Percentiles rank a stretch among this genome's conserved stretches.
phyloP scores from a whole-genome alignment of 2,329 filamentous ascomycete genomes.

The Xylariaceae sp. region DNA sequence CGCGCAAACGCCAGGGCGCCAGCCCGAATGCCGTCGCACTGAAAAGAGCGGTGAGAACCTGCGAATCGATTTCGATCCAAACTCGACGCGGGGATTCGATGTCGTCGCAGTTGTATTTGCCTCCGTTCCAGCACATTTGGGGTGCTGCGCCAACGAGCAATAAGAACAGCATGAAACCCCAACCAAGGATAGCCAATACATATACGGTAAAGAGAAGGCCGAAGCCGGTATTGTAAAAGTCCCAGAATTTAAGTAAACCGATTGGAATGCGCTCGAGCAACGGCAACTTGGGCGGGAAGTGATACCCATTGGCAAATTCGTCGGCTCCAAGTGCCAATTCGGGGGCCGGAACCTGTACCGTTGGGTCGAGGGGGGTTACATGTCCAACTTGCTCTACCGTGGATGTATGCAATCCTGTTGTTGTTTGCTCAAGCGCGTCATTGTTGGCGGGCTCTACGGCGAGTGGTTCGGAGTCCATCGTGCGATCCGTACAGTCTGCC shows the following conservation, averaged over 20 bases:
- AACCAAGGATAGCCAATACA: slow-evolving; percentile 75
- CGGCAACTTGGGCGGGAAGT: slow-evolving; percentile 57
- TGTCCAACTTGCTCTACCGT: slow-evolving; percentile 19
- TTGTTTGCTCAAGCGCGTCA: slow-evolving; percentile 11
- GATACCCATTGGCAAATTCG: slow-evolving; percentile 57
- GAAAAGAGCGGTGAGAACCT: slow-evolving; percentile 79
- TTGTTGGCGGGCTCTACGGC: background rate
- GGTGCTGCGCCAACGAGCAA: slow-evolving; percentile 70
- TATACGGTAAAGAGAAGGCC: slow-evolving; percentile 77
- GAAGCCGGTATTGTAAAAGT: slow-evolving; percentile 67
- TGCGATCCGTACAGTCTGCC: background rate
- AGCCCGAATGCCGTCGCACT: slow-evolving; percentile 82
- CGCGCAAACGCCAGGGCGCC: slow-evolving; percentile 77
- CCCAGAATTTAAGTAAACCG: slow-evolving; percentile 58
- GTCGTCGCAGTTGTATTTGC: slow-evolving; percentile 54
- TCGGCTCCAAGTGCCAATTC: slow-evolving; percentile 30
- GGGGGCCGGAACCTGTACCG: slow-evolving; percentile 16
- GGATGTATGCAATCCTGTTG: slow-evolving; percentile 19
- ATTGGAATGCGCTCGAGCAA: slow-evolving; percentile 55
- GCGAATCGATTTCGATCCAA: slow-evolving; percentile 82
- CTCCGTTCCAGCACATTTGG: slow-evolving; percentile 60
- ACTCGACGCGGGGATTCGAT: slow-evolving; percentile 70
- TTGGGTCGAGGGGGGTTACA: slow-evolving; percentile 20
- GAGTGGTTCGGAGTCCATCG: slow-evolving; percentile 12
- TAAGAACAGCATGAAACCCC: slow-evolving; percentile 88